phyloP scores from a whole-genome alignment of 164 flowering plant species.

The Vitis cinerea region DNA sequence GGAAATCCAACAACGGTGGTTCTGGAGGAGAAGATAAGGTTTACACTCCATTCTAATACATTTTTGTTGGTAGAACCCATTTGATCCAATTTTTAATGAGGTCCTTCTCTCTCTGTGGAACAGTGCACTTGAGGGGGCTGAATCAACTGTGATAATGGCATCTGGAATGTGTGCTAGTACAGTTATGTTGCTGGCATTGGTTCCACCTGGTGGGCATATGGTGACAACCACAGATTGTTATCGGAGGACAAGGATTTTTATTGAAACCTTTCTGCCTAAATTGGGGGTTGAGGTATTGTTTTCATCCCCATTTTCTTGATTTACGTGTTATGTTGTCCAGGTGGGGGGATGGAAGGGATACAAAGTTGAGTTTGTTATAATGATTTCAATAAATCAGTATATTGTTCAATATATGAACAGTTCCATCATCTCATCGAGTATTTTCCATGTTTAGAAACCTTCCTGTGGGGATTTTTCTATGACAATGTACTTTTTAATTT shows the following conservation, averaged over 20 bases:
- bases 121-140: slow-evolving; percentile 98
- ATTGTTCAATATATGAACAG: too few species aligned
- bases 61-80: neutral
- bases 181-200: slow-evolving; percentile 82
- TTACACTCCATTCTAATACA: neutral
- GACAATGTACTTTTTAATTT: neutral
- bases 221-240: slow-evolving; percentile 97
- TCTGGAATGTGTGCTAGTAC: slow-evolving; percentile 97
- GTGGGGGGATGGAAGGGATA: neutral
- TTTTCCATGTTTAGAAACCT: too few species aligned
- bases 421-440: too few species aligned
- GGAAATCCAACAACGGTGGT: slow-evolving; percentile 89
- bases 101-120: slow-evolving; percentile 5
- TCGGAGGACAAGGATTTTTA: slow-evolving; percentile 84
- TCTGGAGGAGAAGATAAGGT: slow-evolving; percentile 88
- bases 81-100: neutral
- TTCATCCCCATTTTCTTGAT: neutral
- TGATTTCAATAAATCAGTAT: too few species aligned
- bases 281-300: slow-evolving; percentile 77
- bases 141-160: slow-evolving; percentile 80
- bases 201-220: slow-evolving; percentile 92
- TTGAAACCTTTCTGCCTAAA: slow-evolving; percentile 80
- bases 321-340: neutral
- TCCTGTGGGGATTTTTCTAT: neutral
- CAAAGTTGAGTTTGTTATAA: too few species aligned